Conservation (phyloP, 495 filamentous ascomycete genomes). For the Tuber microsphaerosporum region DNA sequence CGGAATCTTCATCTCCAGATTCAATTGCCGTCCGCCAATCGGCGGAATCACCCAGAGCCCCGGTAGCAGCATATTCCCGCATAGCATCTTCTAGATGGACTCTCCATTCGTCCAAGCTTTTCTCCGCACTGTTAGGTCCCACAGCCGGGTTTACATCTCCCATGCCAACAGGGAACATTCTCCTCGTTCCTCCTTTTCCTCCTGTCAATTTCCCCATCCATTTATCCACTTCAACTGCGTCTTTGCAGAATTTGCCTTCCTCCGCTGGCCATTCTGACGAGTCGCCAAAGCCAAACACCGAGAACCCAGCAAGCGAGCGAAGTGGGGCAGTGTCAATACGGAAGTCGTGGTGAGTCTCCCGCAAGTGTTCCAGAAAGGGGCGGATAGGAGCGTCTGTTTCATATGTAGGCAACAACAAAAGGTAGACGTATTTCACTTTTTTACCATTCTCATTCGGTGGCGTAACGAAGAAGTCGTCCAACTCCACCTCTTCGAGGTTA, state of each 20-base stretch:
- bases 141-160: slow-evolving; percentile 66
- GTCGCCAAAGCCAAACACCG: slow-evolving; percentile 90
- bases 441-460: slow-evolving; percentile 46
- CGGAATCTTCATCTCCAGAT: slow-evolving; percentile 55
- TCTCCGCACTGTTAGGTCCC: slow-evolving; percentile 47
- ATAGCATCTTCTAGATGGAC: slow-evolving; percentile 66
- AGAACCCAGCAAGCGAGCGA: slow-evolving; percentile 69
- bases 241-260: slow-evolving; percentile 82
- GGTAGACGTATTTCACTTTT: slow-evolving; percentile 62
- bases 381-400: slow-evolving; percentile 85
- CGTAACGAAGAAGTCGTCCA: slow-evolving; percentile 81
- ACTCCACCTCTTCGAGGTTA: slow-evolving; percentile 77
- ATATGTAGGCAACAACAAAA: slow-evolving; percentile 76
- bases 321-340: slow-evolving; percentile 84
- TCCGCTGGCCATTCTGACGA: slow-evolving; percentile 83
- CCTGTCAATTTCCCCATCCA: slow-evolving; percentile 92
- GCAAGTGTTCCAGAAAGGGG: slow-evolving; percentile 70
- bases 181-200: slow-evolving; percentile 53
- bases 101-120: slow-evolving; percentile 67
- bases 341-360: slow-evolving; percentile 92
- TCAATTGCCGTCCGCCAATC: slow-evolving; percentile 56
- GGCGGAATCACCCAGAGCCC: slow-evolving; percentile 42
- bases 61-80: slow-evolving; percentile 50
- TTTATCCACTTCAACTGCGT: slow-evolving; percentile 79
- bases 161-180: slow-evolving; percentile 78